A percentile compares a stretch with the other conserved stretches of the same genome.
Evolutionary conservation across 805 yeast species (phyloP).

Genomic region (Starmera dryadoides): DNA sequence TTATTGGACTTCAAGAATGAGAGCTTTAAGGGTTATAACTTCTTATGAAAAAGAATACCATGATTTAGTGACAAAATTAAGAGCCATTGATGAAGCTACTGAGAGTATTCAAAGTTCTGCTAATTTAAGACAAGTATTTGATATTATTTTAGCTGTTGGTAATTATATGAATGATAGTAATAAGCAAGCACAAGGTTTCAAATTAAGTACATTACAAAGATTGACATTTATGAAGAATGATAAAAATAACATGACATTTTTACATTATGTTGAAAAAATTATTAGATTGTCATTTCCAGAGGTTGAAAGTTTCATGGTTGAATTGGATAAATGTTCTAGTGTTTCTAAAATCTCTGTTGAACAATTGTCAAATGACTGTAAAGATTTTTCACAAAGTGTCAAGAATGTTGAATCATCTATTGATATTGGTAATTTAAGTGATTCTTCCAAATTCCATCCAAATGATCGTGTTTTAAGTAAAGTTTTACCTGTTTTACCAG

Average conservation of each 20-base stretch:
- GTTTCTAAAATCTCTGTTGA: slow-evolving; percentile 59
- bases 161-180: slow-evolving; percentile 72
- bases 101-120: slow-evolving; percentile 44
- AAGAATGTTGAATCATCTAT: slow-evolving; percentile 46
- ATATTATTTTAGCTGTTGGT: slow-evolving; percentile 65
- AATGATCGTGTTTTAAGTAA: slow-evolving; percentile 51
- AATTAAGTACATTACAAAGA: slow-evolving; percentile 59
- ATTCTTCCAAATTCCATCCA: slow-evolving; percentile 57
- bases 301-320: slow-evolving; percentile 52
- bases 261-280: slow-evolving; percentile 68
- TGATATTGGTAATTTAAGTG: slow-evolving; percentile 59
- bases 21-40: slow-evolving; percentile 46
- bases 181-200: slow-evolving; percentile 66
- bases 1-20: slow-evolving; percentile 69
- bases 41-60: slow-evolving; percentile 60
- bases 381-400: slow-evolving; percentile 43
- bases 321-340: slow-evolving; percentile 42
- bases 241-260: slow-evolving; percentile 60
- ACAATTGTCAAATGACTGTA: slow-evolving; percentile 51
- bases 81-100: slow-evolving; percentile 52
- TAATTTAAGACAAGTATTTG: slow-evolving; percentile 50
- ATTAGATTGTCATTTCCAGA: slow-evolving; percentile 63
- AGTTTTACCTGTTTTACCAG: slow-evolving; percentile 43
- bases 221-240: slow-evolving; percentile 62
- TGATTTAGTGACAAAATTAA: slow-evolving; percentile 50